Evolutionary conservation across 768 basidiomycete species (phyloP), one percentile per base, ranked within the genome.

Genomic region (Russula sp.): DNA sequence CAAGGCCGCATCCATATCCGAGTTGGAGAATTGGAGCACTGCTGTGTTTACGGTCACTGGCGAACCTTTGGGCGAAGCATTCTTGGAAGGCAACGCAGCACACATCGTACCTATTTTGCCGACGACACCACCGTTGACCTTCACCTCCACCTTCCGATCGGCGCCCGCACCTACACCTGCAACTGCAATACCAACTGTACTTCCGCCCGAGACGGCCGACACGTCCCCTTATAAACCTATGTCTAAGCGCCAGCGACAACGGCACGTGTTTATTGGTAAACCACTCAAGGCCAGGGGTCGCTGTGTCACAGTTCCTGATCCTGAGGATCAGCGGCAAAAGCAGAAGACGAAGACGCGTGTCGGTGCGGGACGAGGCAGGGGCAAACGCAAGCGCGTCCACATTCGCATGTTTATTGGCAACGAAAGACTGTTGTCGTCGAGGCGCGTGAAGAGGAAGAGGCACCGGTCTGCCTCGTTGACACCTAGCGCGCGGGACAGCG

Each of bases 211-310:
- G 16, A 16, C 6, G 16, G 7, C 1, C 1, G 44, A 13, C 31
- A 27, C 22, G 22, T 27, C 22, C 1, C 7, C 55, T 13, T 34
- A 39, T 20, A 18, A 34, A 20, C 22, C 59, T 20, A 6, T 6
- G n/a, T 14, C 5, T 34, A 42, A 16, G 35, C 32, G 13, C 20
- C 16, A 10, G 18, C 20, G n/a, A 11, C 55, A 31, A 2, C 44
- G 3, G 31, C 20, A 57, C 22, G 37, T 31, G 6, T 62, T 57
- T 8, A 57, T 62, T 2, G 55, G 61, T 13, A 53, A 62, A 57
- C 50, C 40, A 37, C 64, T 9, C 22, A 51, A 50, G 48, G 10
- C 58, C 8, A 60, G 63, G 63, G 63, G 58, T 35, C 54, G 54
- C 16, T 9, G 51, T 22, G 48, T 64, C 11, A 11, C 13, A 1